These are phyloP conservation scores for Chara braunii DNA, from an alignment of 139 green algal genomes.

Conservation along the genomic window DNA sequence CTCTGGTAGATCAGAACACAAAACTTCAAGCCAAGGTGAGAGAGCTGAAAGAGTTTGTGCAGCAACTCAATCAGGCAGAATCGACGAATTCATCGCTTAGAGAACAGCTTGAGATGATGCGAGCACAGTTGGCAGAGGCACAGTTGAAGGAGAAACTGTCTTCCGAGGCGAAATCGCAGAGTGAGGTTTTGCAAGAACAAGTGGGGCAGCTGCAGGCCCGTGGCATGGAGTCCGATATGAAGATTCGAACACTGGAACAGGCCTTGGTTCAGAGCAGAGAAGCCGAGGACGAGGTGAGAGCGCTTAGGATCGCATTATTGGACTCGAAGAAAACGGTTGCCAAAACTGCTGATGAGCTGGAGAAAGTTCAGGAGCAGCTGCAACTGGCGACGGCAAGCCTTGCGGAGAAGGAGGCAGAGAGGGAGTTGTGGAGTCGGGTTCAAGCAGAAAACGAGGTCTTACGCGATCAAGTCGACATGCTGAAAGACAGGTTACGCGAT, in stretches of 20 bases:
- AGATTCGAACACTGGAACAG: conserved; percentile 1
- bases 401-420: conserved; percentile 5
- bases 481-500: conserved; percentile 14
- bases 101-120: background rate
- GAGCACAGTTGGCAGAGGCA: background rate
- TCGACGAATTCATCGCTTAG: background rate
- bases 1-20: too few relatives aligned
- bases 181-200: conserved; percentile 14
- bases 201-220: conserved; percentile 9
- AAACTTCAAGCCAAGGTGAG: too few relatives aligned
- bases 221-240: background rate
- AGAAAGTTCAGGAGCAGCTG: conserved; percentile 9
- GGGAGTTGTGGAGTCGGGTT: background rate
- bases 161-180: background rate
- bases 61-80: background rate
- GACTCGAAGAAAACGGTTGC: conserved; percentile 2
- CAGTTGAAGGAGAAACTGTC: background rate
- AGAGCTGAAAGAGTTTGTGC: background rate
- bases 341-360: conserved; percentile 8
- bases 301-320: too few relatives aligned
- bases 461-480: conserved; percentile 23
- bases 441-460: conserved; percentile 15
- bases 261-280: background rate
- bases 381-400: conserved; percentile 1
- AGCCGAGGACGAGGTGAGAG: conserved; percentile 11